Base-by-base conservation (phyloP, 257 asterid genomes). In the Vinca minor region DNA sequence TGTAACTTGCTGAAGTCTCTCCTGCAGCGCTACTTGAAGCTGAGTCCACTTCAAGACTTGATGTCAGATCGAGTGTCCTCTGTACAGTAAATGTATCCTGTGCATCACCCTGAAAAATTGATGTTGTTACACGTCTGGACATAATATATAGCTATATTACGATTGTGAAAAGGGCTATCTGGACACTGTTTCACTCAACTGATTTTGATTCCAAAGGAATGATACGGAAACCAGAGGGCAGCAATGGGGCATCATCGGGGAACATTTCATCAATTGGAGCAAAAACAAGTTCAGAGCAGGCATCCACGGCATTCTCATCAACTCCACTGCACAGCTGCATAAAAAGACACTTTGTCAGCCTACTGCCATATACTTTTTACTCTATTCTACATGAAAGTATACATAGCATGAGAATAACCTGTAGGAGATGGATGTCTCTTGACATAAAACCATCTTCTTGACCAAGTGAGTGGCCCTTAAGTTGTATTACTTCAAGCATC, bases 211-310 rank as follows among this genome's bases (percentile, higher is more conserved):
- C 95, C 10, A 93, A 83, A 0, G 97, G 96, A 61, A 90, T 93
- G 47, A 93, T 73, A 57, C 99, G 97, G 60, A 93, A 93, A 70
- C 99, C 99, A 7, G 99, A 93, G 25, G 99, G 99, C 17, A 93
- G 78, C 63, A 93, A 63, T 2, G 85, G 92, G 6, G 94, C 96
- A 57, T 93, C 96, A 20, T 93, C 99, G 0, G 96, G 96, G 71
- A 90, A 93, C 94, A 85, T 87, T 68, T 93, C 99, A 65, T 93
- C 96, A 3, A 90, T 90, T 58, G 97, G 95, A 56, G 99, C 99
- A 76, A 89, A 93, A 63, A 93, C 82, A 3, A 93, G 96, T 81
- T 93, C 96, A 0, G 97, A 87, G 80, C 95, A 89, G 52, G 97
- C 91, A 29, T 96, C 96, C 0, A 84, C 78, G 0, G 96, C 87